Evolutionary conservation across 2,329 filamentous ascomycete species (phyloP).

Genomic region (Clonostachys rosea): DNA sequence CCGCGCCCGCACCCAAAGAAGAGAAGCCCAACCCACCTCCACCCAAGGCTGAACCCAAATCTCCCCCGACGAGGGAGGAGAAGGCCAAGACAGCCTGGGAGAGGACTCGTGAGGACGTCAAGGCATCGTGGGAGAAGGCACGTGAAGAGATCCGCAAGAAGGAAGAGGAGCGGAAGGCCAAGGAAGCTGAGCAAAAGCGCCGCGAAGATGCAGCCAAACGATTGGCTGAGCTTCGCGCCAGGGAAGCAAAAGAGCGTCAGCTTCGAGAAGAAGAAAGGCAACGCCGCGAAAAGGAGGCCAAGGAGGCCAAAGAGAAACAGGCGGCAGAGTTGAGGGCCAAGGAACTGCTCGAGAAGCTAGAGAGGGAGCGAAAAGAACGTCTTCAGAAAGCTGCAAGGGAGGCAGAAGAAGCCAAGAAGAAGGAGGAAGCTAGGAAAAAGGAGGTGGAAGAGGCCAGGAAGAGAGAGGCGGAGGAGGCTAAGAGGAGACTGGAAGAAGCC

Average conservation of each 20-base stretch:
- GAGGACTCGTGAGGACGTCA: constrained; percentile 16
- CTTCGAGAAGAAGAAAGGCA: constrained; percentile 35
- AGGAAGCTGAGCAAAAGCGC: constrained; percentile 56
- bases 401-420: constrained; percentile 26
- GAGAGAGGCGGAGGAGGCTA: constrained; percentile 29
- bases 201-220: constrained; percentile 50
- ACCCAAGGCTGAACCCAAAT: constrained; percentile 10
- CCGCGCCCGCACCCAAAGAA: constrained; percentile 7
- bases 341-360: constrained; percentile 9
- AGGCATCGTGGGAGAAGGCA: constrained; percentile 62
- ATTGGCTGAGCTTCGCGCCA: constrained; percentile 51
- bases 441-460: constrained; percentile 16
- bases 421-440: constrained; percentile 18
- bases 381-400: constrained; percentile 16
- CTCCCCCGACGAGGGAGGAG: constrained; percentile 6
- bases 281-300: constrained; percentile 37
- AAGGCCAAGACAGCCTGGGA: constrained; percentile 13
- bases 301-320: constrained; percentile 22
- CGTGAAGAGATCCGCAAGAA: constrained; percentile 60
- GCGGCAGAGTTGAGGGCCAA: constrained; percentile 19
- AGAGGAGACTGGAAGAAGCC: constrained; percentile 21
- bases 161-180: constrained; percentile 59
- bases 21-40: constrained; percentile 14
- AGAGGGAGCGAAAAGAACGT: constrained; percentile 16
- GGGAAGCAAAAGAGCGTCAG: constrained; percentile 42